phyloP scores from a whole-genome alignment of 1,284 basidiomycete species.

The Wallemia mellicola region DNA sequence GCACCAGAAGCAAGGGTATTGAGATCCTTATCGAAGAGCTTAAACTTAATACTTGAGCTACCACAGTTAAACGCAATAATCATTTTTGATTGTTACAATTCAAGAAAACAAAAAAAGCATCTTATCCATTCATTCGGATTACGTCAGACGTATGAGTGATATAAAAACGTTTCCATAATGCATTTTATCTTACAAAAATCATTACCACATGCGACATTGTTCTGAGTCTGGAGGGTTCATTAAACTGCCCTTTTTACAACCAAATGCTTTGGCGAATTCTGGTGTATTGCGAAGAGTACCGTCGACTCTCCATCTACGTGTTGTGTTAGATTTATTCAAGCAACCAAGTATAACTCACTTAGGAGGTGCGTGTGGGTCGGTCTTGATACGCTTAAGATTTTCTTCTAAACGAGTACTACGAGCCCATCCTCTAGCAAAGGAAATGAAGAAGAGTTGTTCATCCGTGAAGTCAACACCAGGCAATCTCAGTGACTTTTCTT shows the following conservation, averaged over 20 bases:
- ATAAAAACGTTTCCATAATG: too few species aligned
- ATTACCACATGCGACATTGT: background rate
- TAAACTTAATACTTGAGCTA: conserved; percentile 45
- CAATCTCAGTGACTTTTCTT: conserved; percentile 27
- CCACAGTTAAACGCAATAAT: conserved; percentile 25
- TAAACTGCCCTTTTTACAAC: background rate
- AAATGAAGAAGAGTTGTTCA: conserved; percentile 71
- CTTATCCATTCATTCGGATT: too few species aligned
- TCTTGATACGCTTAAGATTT: background rate
- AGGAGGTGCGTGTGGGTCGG: background rate
- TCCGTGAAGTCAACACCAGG: conserved; percentile 50
- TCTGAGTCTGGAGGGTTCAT: background rate
- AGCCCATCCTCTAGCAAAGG: conserved; percentile 25
- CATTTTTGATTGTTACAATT: background rate
- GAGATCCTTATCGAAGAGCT: conserved; percentile 21
- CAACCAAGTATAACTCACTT: background rate
- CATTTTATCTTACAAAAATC: background rate
- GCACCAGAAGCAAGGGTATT: conserved; percentile 10
- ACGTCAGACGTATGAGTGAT: too few species aligned
- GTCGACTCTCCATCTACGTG: background rate
- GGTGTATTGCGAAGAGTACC: background rate
- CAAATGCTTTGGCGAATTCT: background rate
- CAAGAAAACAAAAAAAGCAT: background rate
- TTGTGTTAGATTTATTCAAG: background rate
- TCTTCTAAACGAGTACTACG: background rate